phyloP scores from a whole-genome alignment of 2,329 filamentous ascomycete species.

The Claviceps lovelessii region DNA sequence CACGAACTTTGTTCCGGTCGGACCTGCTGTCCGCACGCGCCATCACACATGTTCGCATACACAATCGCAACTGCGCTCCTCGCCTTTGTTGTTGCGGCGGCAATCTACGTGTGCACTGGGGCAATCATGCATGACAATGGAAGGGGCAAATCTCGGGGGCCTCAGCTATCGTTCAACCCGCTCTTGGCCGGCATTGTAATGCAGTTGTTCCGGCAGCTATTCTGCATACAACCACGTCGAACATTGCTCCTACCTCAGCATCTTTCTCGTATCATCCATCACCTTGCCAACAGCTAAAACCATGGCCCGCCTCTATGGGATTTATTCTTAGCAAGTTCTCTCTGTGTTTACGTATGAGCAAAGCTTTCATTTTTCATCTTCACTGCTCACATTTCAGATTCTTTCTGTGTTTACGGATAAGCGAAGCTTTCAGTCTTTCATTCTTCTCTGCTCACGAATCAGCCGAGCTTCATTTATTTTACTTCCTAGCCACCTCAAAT shows the following conservation, averaged over 20 bases:
- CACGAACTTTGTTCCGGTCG: slow-evolving; percentile 52
- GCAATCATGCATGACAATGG: neutral
- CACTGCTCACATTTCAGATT: neutral
- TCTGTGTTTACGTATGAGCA: neutral
- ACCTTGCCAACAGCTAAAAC: neutral
- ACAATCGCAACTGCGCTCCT: neutral
- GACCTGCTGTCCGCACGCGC: slow-evolving; percentile 42
- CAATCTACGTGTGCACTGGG: neutral
- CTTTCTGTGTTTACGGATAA: neutral
- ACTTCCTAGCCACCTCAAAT: neutral
- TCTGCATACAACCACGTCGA: neutral
- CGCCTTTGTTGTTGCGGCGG: neutral
- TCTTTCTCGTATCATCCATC: neutral
- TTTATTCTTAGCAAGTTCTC: neutral
- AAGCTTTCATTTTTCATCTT: neutral
- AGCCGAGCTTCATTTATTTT: neutral
- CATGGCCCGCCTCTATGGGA: neutral
- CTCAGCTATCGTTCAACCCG: neutral
- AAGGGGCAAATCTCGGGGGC: neutral
- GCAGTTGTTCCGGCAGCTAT: slow-evolving; percentile 20
- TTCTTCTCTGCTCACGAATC: neutral
- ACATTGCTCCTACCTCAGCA: neutral
- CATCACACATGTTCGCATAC: neutral
- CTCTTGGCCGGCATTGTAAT: slow-evolving; percentile 25
- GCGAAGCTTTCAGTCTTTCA: neutral